Percentiles rank a stretch among this genome's conserved stretches.
Conservation (phyloP, 768 basidiomycete genomes). For the Podaxis sp. region DNA sequence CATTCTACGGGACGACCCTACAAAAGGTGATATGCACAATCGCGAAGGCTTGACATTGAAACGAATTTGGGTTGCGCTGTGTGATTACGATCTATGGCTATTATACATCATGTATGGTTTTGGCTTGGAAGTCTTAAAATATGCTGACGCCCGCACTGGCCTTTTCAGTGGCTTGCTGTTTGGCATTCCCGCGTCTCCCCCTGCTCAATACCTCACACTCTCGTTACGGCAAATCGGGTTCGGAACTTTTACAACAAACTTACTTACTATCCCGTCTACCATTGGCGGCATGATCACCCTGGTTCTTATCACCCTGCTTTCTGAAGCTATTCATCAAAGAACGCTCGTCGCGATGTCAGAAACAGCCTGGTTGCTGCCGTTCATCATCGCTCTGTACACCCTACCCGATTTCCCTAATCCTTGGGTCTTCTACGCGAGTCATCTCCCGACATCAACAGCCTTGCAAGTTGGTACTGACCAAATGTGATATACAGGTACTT, state of each 20-base stretch:
- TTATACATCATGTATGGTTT: conserved; percentile 46
- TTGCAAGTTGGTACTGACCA: background rate
- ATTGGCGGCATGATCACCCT: conserved; percentile 49
- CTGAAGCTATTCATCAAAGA: conserved; percentile 51
- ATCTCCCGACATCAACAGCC: background rate
- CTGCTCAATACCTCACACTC: conserved; percentile 54
- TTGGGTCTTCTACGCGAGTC: conserved; percentile 47
- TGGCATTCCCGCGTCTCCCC: conserved; percentile 43
- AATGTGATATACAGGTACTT: conserved; percentile 12
- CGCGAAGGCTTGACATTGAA: conserved; percentile 50
- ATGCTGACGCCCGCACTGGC: background rate
- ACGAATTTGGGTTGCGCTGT: conserved; percentile 48
- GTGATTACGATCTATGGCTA: conserved; percentile 66
- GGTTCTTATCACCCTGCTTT: conserved; percentile 43
- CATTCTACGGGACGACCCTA: conserved; percentile 60
- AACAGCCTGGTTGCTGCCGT: conserved; percentile 58
- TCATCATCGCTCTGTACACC: conserved; percentile 51
- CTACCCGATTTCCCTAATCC: conserved; percentile 44
- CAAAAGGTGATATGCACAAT: conserved; percentile 69
- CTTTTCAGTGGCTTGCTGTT: conserved; percentile 44
- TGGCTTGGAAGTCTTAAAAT: background rate
- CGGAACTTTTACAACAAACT: conserved; percentile 53
- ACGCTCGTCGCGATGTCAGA: conserved; percentile 48
- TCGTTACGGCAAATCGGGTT: conserved; percentile 58
- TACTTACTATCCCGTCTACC: conserved; percentile 54